These are phyloP conservation scores for Microcyclospora pomicola DNA, from an alignment of 2,329 filamentous ascomycete species.

Conservation along the genomic window DNA sequence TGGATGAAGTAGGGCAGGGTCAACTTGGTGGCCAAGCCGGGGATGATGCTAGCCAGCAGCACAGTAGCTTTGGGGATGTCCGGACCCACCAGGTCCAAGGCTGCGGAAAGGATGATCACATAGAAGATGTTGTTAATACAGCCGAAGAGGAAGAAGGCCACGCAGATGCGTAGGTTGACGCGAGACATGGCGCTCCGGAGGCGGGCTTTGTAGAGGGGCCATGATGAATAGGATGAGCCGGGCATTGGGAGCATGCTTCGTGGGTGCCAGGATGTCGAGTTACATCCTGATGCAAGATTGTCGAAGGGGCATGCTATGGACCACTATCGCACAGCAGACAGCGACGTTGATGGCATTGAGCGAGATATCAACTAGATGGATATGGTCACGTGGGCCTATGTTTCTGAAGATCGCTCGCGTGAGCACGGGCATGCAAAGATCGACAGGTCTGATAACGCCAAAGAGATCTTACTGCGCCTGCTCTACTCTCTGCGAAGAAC, in stretches of 20 bases:
- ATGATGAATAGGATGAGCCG: conserved; percentile 49
- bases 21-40: conserved; percentile 78
- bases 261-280: neutral
- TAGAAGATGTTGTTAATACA: conserved; percentile 97
- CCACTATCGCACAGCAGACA: too few relatives aligned
- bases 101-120: conserved; percentile 88
- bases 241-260: conserved; percentile 37
- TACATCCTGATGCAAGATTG: too few relatives aligned
- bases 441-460: too few relatives aligned
- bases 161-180: conserved; percentile 55
- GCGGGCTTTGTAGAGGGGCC: conserved; percentile 58
- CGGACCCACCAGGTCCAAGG: conserved; percentile 85
- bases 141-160: conserved; percentile 88
- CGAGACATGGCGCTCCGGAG: conserved; percentile 50
- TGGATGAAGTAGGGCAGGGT: conserved; percentile 91
- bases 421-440: too few relatives aligned
- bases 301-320: too few relatives aligned
- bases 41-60: conserved; percentile 81
- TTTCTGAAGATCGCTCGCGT: too few relatives aligned
- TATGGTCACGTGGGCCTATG: too few relatives aligned
- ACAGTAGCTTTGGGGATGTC: conserved; percentile 79
- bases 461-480: too few relatives aligned
- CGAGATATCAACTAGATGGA: too few relatives aligned
- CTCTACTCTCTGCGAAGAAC: too few relatives aligned
- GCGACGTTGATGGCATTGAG: too few relatives aligned